Percentiles rank a stretch among this genome's conserved stretches.
Conservation (phyloP, 192 early-diverging fungal species). For the Mortierella hygrophila region DNA sequence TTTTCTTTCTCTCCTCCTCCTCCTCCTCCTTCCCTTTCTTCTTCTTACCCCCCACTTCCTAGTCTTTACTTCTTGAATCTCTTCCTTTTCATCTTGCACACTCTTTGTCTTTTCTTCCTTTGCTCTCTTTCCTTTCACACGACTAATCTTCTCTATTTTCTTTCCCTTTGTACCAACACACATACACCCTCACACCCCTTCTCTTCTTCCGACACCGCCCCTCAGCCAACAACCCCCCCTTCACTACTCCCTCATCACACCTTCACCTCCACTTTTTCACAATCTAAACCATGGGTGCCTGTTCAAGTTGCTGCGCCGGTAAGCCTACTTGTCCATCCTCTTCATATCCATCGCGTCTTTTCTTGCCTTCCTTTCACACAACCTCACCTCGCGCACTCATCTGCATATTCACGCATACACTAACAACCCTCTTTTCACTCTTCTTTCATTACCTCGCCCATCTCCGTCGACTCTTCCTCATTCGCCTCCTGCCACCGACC, state of each 20-base stretch:
- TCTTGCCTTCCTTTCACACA: not conserved
- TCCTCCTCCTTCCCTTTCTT: not conserved
- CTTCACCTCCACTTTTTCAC: not conserved
- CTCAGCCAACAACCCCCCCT: conserved; percentile 8
- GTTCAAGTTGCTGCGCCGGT: conserved; percentile 56
- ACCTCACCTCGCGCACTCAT: not conserved
- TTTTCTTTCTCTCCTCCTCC: not conserved
- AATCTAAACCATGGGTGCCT: conserved; percentile 49
- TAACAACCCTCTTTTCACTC: conserved; percentile 26
- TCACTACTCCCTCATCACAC: not conserved
- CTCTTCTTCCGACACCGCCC: not conserved
- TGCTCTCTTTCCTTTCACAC: not conserved
- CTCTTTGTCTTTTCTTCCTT: conserved; percentile 6
- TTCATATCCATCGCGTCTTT: not conserved
- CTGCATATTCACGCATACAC: not conserved
- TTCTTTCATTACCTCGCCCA: not conserved
- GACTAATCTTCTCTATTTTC: not conserved
- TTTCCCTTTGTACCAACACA: not conserved
- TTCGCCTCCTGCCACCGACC: not conserved
- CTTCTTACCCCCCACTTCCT: not conserved
- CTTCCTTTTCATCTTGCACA: not conserved
- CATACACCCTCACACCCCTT: not conserved
- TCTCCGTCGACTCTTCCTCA: not conserved
- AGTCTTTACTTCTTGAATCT: not conserved
- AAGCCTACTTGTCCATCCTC: not conserved